phyloP scores from a whole-genome alignment of 441 rosid genomes.

The Pelargonium myrrhifolium region DNA sequence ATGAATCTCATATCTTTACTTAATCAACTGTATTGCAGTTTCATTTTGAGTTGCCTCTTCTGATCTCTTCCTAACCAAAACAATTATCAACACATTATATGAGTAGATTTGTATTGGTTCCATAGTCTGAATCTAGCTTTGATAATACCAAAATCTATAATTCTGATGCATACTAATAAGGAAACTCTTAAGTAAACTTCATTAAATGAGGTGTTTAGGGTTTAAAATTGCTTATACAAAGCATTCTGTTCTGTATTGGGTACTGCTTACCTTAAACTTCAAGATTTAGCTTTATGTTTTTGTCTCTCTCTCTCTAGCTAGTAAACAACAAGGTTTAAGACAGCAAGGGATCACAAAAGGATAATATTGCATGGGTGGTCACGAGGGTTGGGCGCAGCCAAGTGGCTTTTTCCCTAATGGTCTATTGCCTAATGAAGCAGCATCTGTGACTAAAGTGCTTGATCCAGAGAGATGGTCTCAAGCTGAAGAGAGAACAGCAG shows the following conservation, averaged over 20 bases:
- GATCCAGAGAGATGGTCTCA: slow-evolving; percentile 18
- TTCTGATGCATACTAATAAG: too few species aligned
- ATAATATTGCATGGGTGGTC: slow-evolving; percentile 16
- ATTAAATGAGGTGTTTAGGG: too few species aligned
- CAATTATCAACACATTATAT: too few species aligned
- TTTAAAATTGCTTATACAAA: too few species aligned
- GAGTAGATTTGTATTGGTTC: too few species aligned
- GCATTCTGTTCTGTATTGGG: background rate
- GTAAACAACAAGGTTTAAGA: slow-evolving; percentile 2
- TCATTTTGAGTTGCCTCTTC: too few species aligned
- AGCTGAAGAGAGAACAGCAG: slow-evolving; percentile 19
- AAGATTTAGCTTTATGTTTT: background rate
- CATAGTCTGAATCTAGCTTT: too few species aligned
- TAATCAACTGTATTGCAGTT: too few species aligned
- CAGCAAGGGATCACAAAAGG: slow-evolving; percentile 1
- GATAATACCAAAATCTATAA: too few species aligned
- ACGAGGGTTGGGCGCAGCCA: slow-evolving; percentile 13
- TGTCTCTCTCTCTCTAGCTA: background rate
- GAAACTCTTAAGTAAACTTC: too few species aligned
- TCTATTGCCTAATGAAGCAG: slow-evolving; percentile 16
- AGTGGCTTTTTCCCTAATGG: slow-evolving; percentile 16
- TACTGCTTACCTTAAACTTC: background rate
- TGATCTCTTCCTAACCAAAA: too few species aligned
- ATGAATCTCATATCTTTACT: too few species aligned
- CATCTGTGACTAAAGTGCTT: slow-evolving; percentile 16